A percentile compares a stretch with the other conserved stretches of the same genome.
phyloP scores from a whole-genome alignment of 192 early-diverging fungal genomes.

The Thoreauomyces humboldtii region DNA sequence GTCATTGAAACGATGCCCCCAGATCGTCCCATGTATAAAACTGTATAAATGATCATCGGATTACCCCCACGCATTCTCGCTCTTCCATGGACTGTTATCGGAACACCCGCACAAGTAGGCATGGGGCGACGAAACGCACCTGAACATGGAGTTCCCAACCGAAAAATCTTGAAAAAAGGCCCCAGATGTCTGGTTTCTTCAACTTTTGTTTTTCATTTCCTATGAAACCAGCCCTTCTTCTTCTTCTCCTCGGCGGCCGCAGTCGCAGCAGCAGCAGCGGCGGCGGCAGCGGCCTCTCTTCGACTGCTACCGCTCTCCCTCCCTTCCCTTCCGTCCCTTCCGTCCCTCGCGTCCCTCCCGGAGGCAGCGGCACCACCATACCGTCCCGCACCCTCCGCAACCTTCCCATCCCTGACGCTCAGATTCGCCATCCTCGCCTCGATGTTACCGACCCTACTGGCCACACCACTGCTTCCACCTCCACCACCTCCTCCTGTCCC shows the following conservation, averaged over 20 bases:
- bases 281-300: neutral
- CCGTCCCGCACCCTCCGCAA: neutral
- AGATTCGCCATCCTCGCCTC: slow-evolving; percentile 4
- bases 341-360: neutral
- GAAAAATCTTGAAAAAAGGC: too few relatives aligned
- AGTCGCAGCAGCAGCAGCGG: neutral
- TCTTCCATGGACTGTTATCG: too few relatives aligned
- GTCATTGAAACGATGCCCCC: too few relatives aligned
- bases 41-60: too few relatives aligned
- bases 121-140: too few relatives aligned
- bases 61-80: too few relatives aligned
- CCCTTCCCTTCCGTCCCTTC: neutral
- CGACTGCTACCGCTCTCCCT: neutral
- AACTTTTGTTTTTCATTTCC: neutral
- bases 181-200: too few relatives aligned
- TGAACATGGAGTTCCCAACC: too few relatives aligned
- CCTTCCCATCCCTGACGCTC: slow-evolving; percentile 1
- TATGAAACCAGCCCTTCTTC: slow-evolving; percentile 4
- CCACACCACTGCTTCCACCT: too few relatives aligned
- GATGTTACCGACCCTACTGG: slow-evolving; percentile 7
- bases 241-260: slow-evolving; percentile 1
- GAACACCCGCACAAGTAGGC: too few relatives aligned
- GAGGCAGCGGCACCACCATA: neutral
- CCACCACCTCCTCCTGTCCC: too few relatives aligned
- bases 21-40: too few relatives aligned